Evolutionary conservation across 352 stramenopile species (phyloP).

Genomic region (Globisporangium okanoganense): DNA sequence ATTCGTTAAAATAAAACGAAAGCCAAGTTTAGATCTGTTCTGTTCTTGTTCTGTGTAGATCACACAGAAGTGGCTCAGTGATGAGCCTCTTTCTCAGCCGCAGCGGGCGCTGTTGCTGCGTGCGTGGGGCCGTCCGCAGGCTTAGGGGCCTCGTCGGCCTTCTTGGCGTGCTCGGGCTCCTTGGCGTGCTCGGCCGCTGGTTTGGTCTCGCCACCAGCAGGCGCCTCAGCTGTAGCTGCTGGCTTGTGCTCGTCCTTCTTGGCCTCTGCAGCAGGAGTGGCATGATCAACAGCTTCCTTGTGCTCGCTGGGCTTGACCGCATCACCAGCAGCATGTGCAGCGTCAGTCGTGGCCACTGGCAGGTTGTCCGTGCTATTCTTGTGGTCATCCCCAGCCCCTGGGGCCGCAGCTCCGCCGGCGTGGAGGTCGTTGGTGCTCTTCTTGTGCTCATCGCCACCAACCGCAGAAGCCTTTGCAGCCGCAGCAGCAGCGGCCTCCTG

Average conservation of each 20-base stretch:
- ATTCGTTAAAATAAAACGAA: neutral
- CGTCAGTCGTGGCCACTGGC: neutral
- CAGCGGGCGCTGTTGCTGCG: neutral
- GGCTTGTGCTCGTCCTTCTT: constrained; percentile 10
- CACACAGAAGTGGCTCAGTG: neutral
- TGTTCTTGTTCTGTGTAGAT: no score
- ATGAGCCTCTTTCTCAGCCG: neutral
- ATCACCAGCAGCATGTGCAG: neutral
- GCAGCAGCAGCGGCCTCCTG: constrained; percentile 10
- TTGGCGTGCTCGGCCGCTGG: neutral
- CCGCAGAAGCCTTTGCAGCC: neutral
- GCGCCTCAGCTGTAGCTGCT: neutral
- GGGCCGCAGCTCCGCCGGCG: neutral
- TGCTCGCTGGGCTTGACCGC: neutral
- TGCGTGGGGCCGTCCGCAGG: neutral
- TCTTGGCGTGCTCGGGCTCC: neutral
- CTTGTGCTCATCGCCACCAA: constrained; percentile 19
- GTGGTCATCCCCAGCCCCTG: neutral
- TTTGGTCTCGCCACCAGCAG: constrained; percentile 1
- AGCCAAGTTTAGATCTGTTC: neutral
- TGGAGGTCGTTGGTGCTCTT: constrained; percentile 38
- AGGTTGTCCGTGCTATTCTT: neutral
- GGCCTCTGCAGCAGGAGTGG: no score
- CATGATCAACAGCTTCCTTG: neutral
- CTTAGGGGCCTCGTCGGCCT: neutral